Evolutionary conservation across 2,329 filamentous ascomycete species (phyloP).

Genomic region (Alternaria triticimaculans): DNA sequence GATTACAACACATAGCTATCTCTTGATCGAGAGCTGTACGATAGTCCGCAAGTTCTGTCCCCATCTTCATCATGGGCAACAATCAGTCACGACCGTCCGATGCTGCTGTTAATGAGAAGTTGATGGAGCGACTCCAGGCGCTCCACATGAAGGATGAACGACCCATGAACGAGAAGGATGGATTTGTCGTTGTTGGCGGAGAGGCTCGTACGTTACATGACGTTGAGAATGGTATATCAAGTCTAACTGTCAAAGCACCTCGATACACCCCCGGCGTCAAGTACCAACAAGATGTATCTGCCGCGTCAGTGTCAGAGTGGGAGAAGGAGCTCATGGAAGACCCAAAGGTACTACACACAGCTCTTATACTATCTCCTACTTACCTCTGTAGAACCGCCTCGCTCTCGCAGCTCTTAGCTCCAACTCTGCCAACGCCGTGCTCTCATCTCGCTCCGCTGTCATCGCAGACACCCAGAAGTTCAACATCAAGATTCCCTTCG

Average conservation of each 20-base stretch:
- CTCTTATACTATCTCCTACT: neutral
- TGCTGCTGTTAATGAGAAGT: conserved; percentile 47
- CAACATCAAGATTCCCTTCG: conserved; percentile 81
- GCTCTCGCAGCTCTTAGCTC: conserved; percentile 75
- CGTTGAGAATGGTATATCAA: neutral
- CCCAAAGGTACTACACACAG: conserved; percentile 61
- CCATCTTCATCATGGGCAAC: conserved; percentile 38
- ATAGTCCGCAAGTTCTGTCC: neutral
- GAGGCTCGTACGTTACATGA: conserved; percentile 47
- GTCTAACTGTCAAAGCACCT: conserved; percentile 25
- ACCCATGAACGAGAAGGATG: conserved; percentile 56
- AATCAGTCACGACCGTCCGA: conserved; percentile 46
- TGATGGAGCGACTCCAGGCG: conserved; percentile 51
- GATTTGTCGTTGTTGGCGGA: conserved; percentile 60
- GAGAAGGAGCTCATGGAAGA: conserved; percentile 68
- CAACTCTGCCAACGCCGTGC: conserved; percentile 69
- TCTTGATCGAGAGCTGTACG: neutral
- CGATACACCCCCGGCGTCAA: conserved; percentile 35
- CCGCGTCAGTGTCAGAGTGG: conserved; percentile 63
- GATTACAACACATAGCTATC: conserved; percentile 4
- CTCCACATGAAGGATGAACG: conserved; percentile 55
- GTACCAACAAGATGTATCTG: conserved; percentile 53
- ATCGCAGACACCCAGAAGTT: conserved; percentile 79
- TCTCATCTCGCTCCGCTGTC: conserved; percentile 68
- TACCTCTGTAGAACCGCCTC: conserved; percentile 64